Evolutionary conservation across 2,329 filamentous ascomycete species (phyloP), one percentile per base, ranked within the genome.

Genomic region (Arthrobotrys musiformis): DNA sequence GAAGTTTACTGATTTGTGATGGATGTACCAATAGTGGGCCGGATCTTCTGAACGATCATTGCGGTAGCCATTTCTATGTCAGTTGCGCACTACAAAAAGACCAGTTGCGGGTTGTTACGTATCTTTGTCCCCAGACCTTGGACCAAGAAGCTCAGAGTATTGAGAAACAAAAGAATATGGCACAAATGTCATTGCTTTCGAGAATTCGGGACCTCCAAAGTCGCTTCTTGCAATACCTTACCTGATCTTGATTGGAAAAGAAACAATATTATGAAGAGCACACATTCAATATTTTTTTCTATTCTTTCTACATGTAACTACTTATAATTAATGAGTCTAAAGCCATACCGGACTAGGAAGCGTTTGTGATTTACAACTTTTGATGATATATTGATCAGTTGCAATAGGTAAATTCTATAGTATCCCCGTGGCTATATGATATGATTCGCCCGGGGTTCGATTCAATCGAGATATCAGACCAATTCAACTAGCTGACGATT

Each of bases 31-130:
- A 35, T 60, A 78, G 78, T 56, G 74, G 78, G 13, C 44, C 44
- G 7, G 44, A 75, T n/a, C 70, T 69, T n/a, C 54, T 78, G 6
- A 70, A 78, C 9, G 60, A 60, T 5, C 74, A 61, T 22, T 67
- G 62, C n/a, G 74, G 68, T 9, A 78, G 74, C 26, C 78, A 79
- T 40, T 79, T 74, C 37, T 79, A 79, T 61, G 62, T 78, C 13
- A 68, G 74, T 11, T 75, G 68, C 37, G 78, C 69, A 1, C 26
- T 79, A 7, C 63, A 74, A 22, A 73, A 69, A n/a, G 66, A 70
- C 22, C 69, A 74, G 35, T 56, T 78, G n/a, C 42, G 78, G 35
- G 42, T 79, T 6, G 78, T 79, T 17, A 79, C 74, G 13, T 78
- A 79, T 46, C 35, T 79, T 5, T 78, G 68, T 37, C 78, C 78